These are phyloP conservation scores for Cercospora canescens DNA, from an alignment of 2,329 filamentous ascomycete species.

Conservation along the genomic window DNA sequence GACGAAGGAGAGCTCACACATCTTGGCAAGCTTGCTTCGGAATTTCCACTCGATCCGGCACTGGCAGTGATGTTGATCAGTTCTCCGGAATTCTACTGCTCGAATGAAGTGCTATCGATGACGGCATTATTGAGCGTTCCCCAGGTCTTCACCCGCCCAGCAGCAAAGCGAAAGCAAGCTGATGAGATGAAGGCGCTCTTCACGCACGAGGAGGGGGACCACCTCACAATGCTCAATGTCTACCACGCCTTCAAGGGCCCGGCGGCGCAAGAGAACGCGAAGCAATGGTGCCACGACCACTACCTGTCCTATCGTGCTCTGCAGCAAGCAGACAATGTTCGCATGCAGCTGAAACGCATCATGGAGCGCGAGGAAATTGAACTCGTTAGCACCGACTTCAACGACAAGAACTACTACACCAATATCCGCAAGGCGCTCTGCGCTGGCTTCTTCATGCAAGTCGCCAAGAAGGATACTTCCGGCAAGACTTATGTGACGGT, in stretches of 20 bases:
- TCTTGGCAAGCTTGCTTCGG: constrained; percentile 83
- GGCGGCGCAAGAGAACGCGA: constrained; percentile 68
- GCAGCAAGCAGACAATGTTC: constrained; percentile 91
- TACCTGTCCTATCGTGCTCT: constrained; percentile 88
- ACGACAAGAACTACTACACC: constrained; percentile 95
- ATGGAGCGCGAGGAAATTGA: constrained; percentile 92
- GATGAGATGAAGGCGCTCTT: constrained; percentile 98
- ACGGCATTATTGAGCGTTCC: constrained; percentile 92
- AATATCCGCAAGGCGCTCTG: constrained; percentile 94
- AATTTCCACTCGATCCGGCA: constrained; percentile 91
- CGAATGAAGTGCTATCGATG: constrained; percentile 95
- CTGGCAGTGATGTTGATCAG: constrained; percentile 97
- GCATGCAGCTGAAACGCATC: constrained; percentile 86
- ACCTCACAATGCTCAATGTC: constrained; percentile 93
- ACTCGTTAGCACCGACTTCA: constrained; percentile 83
- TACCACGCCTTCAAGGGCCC: constrained; percentile 94
- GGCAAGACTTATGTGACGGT: constrained; percentile 93
- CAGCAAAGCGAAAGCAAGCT: constrained; percentile 80
- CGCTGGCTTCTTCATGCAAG: constrained; percentile 98
- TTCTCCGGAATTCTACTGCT: constrained; percentile 97
- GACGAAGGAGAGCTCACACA: constrained; percentile 91
- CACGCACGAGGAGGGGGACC: constrained; percentile 88
- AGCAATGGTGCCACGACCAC: constrained; percentile 96
- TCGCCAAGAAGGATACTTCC: constrained; percentile 86
- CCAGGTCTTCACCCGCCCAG: constrained; percentile 87